Percentiles rank a stretch among this genome's conserved stretches.
These are phyloP conservation scores for Cryphonectria naterciae DNA, from an alignment of 2,329 filamentous ascomycete species.

Conservation along the genomic window DNA sequence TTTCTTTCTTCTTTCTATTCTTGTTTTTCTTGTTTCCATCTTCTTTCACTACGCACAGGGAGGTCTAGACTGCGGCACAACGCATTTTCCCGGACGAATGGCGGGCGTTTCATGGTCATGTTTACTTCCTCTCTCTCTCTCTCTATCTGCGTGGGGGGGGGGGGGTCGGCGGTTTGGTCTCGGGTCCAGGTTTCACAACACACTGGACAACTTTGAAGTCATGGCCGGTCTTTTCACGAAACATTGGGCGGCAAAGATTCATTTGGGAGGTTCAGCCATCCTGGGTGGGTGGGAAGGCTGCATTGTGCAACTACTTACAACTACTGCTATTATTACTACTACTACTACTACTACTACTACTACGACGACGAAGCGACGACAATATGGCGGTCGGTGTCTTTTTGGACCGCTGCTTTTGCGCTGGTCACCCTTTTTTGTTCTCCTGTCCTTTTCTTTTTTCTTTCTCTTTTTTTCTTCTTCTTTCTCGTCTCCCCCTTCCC, in stretches of 20 bases:
- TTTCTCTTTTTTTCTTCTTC: no score
- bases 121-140: not conserved
- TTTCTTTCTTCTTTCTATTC: not conserved
- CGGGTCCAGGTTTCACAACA: not conserved
- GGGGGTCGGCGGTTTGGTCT: not conserved
- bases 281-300: constrained; percentile 6
- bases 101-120: constrained; percentile 11
- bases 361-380: not conserved
- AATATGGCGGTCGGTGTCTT: not conserved
- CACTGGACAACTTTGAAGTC: constrained; percentile 2
- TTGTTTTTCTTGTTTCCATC: not conserved
- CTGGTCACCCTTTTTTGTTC: not conserved
- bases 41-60: not conserved
- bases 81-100: constrained; percentile 13
- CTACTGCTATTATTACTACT: no score
- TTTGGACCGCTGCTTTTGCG: not conserved
- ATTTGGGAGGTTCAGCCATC: not conserved
- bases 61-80: constrained; percentile 13
- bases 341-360: not conserved
- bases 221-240: constrained; percentile 4
- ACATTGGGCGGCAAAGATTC: not conserved
- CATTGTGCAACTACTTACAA: not conserved
- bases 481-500: not conserved
- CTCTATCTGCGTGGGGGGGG: not conserved
- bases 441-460: not conserved